Conservation (phyloP, 148 eudicot species). For the Diospyros lotus region DNA sequence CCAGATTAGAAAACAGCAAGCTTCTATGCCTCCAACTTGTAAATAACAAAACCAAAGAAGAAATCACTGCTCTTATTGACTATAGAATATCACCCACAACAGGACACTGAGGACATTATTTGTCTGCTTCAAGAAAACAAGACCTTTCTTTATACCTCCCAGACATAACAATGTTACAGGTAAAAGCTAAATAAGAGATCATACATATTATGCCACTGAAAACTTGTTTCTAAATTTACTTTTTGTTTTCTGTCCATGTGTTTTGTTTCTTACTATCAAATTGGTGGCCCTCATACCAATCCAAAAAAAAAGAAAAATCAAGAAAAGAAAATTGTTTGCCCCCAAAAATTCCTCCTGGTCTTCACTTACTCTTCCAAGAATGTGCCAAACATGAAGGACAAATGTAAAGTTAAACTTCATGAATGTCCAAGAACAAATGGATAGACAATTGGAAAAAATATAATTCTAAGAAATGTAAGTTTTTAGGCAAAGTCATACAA, state of each 20-base stretch:
- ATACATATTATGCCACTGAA: background rate
- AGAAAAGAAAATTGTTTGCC: background rate
- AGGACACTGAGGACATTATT: too few relatives aligned
- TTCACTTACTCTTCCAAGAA: background rate
- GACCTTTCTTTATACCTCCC: background rate
- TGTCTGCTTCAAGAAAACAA: background rate
- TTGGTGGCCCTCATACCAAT: too few relatives aligned
- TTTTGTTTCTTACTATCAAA: background rate
- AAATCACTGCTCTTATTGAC: too few relatives aligned
- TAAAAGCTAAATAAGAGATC: too few relatives aligned
- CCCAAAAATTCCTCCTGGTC: background rate
- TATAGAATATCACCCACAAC: too few relatives aligned
- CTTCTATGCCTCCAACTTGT: too few relatives aligned
- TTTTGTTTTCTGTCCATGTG: background rate
- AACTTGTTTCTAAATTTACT: background rate
- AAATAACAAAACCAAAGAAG: too few relatives aligned
- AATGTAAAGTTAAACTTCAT: background rate
- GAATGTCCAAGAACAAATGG: background rate
- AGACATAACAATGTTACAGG: background rate
- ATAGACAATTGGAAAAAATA: too few relatives aligned
- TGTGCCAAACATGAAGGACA: background rate
- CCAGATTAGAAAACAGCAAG: too few relatives aligned
- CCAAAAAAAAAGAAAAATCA: too few relatives aligned
- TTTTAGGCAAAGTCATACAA: background rate
- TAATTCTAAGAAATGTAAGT: background rate